phyloP scores from a whole-genome alignment of 179 eudicot species.

The Camellia oleifera region DNA sequence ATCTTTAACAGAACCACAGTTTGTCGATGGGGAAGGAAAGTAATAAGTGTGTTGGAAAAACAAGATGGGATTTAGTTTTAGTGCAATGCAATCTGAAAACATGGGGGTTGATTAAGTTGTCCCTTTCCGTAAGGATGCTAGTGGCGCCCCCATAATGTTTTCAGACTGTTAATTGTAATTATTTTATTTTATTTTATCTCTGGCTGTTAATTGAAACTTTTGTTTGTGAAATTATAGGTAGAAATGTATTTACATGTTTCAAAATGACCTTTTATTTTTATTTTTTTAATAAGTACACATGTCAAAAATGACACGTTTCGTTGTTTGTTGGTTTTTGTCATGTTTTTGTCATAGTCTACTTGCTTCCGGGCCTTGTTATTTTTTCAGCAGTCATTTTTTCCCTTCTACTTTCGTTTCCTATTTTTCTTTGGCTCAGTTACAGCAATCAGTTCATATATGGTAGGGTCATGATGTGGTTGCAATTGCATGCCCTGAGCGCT shows the following conservation, averaged over 20 bases:
- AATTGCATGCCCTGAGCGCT: constrained; percentile 62
- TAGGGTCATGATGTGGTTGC: constrained; percentile 83
- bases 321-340: background rate
- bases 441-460: background rate
- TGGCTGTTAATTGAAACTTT: background rate
- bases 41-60: background rate
- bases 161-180: background rate
- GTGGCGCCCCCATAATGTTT: background rate
- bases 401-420: background rate
- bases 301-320: background rate
- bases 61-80: background rate
- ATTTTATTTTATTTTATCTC: background rate
- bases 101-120: background rate
- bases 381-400: background rate
- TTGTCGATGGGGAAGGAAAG: background rate
- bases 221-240: background rate
- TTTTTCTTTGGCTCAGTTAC: constrained; percentile 8
- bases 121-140: background rate
- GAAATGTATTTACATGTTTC: background rate
- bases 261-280: background rate
- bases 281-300: no score
- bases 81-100: background rate
- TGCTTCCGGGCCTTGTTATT: background rate
- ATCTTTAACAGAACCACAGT: background rate
- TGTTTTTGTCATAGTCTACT: background rate